Base-by-base conservation (phyloP, 495 filamentous ascomycete species). In the Hypoxylon fragiforme region DNA sequence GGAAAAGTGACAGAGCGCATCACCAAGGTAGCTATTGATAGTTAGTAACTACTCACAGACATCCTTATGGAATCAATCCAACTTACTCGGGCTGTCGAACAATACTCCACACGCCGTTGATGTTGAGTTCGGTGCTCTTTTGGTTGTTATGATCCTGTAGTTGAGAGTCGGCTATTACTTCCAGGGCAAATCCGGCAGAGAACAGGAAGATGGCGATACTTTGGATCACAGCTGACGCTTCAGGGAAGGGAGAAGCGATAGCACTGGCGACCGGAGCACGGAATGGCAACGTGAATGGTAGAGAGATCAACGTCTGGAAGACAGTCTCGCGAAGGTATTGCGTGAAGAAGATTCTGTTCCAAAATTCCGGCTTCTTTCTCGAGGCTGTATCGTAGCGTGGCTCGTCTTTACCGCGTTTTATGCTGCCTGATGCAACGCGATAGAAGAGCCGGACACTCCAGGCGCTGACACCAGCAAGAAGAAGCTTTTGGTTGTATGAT, bases 41-140 rank as follows among this genome's bases (percentile, higher is more conserved):
- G 18, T 59, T 63, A 50, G 60, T 37, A 24, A 24, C 12, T 16
- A 32, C 3, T 42, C 9, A 48, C 11, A 15, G 7, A 21, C 14
- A 21, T 2, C 13, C 8, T 13, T 2, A 22, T 21, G 16, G 1
- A 22, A 20, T 24, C 2, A 40, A 5, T 20, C 19, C 43, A 18
- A 72, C 80, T 64, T 68, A 84, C 81, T 84, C 83, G 0, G 81
- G 81, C 69, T 84, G 80, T 21, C 82, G 68, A 7, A 84, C 80
- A 31, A 85, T 66, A 44, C 79, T 78, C 81, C 81, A 83, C 12
- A 85, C 80, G 1, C 81, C 80, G 20, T 80, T 72, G 22, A 69
- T 24, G 54, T 74, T 58, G 42, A 61, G 40, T 44, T 55, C 42
- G 45, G 37, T 5, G 54, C 60, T 65, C 3, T 60, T 56, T 50